Evolutionary conservation across 2,329 filamentous ascomycete genomes (phyloP).

Genomic region (Microsporum audouinii): DNA sequence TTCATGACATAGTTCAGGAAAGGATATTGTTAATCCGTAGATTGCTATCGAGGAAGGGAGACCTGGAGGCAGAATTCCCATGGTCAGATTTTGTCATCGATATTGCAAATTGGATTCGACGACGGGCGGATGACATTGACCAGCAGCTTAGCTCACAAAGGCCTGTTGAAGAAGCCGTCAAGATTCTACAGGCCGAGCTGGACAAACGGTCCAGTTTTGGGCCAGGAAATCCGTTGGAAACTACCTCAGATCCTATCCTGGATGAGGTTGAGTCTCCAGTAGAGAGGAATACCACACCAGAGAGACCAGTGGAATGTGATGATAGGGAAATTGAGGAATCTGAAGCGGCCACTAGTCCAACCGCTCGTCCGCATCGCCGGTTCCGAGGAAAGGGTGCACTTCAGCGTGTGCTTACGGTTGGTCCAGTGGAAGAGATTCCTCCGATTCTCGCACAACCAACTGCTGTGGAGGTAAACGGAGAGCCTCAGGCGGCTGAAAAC

Average conservation of each 20-base stretch:
- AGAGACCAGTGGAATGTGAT: not conserved
- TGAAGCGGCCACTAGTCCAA: not conserved
- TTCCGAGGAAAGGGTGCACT: not conserved
- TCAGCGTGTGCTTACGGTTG: not conserved
- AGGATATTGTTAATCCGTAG: conserved; percentile 6
- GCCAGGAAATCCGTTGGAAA: not conserved
- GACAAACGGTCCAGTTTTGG: conserved; percentile 26
- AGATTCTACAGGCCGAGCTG: conserved; percentile 14
- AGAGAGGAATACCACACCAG: not conserved
- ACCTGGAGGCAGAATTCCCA: conserved; percentile 28
- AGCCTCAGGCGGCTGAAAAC: not conserved
- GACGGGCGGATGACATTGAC: conserved; percentile 37
- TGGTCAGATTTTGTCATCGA: conserved; percentile 41
- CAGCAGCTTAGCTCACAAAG: conserved; percentile 32
- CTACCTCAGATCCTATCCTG: not conserved
- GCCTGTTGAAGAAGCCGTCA: conserved; percentile 27
- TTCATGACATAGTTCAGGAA: conserved; percentile 3
- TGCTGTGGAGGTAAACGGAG: not conserved
- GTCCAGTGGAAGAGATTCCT: not conserved
- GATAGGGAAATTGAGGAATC: not conserved
- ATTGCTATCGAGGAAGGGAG: not conserved
- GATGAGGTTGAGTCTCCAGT: not conserved
- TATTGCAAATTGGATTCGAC: conserved; percentile 38
- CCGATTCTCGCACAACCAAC: not conserved
- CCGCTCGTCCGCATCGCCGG: not conserved